Base-by-base conservation (phyloP, 1,284 basidiomycete genomes). In the Mycena sp. region DNA sequence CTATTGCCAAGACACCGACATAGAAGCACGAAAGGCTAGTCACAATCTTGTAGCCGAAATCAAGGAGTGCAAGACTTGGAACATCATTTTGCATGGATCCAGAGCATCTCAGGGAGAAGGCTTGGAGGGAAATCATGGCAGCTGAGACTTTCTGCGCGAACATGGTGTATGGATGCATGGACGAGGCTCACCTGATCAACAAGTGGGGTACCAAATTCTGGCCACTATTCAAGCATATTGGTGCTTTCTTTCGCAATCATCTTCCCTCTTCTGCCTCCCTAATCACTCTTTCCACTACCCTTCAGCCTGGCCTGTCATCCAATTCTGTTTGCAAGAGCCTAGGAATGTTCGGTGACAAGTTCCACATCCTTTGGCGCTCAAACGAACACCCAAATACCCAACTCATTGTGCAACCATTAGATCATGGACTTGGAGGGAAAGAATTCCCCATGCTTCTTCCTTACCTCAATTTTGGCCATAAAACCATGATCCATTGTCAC, bases 351-450 rank as follows among this genome's bases (percentile, higher is more conserved):
- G 23, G 32, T 32, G 23, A 38, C 26, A 25, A 57, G 19, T 69
- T 60, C 30, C 29, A 45, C 29, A 7, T 64, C 16, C 44, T 64
- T n/a, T 54, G 61, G 3, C 25, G 23, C 16, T 64, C 58, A 4
- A 69, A 69, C 40, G 65, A 69, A 53, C 65, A 56, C n/a, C 58
- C 50, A 0, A 66, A 69, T 21, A 64, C 46, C 1, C 56, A 58
- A 43, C 30, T 58, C 25, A 49, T 50, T 11, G 30, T 58, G 56
- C 25, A 37, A 17, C 40, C 45, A 6, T 46, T 58, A 3, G 46
- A 28, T n/a, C n/a, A n/a, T n/a, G n/a, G n/a, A n/a, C n/a, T n/a
- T n/a, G n/a, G n/a, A n/a, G n/a, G n/a, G n/a, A 21, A 23, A 14
- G 26, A 17, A 19, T 61, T 51, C 23, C 58, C 60, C 21, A 11